Base-by-base conservation (phyloP, 2,329 filamentous ascomycete genomes). In the Diaporthe aspalathi region DNA sequence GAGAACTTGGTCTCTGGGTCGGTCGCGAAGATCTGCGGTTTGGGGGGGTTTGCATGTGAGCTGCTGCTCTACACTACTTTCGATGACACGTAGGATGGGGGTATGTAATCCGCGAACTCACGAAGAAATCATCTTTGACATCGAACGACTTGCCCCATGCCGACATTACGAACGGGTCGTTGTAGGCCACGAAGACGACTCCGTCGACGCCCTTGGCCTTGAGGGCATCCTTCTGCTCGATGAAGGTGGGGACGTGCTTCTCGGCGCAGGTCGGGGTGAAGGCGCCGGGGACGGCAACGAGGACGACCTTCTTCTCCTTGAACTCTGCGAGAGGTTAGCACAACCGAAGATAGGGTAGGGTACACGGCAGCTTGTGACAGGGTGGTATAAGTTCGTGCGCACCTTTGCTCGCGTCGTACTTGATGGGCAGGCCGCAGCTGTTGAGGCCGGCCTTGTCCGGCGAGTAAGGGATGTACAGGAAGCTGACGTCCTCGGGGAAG, bases 71-170 rank as follows among this genome's bases (percentile, higher is more conserved):
- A n/a, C n/a, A n/a, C n/a, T n/a, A n/a, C n/a, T n/a, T n/a, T n/a
- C n/a, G n/a, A n/a, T n/a, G n/a, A n/a, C n/a, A n/a, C n/a, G n/a
- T n/a, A n/a, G n/a, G n/a, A n/a, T n/a, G n/a, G 6, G 35, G 35
- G 35, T 11, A 12, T 5, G 72, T n/a, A 9, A 52, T 3, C 35
- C 67, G n/a, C n/a, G n/a, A n/a, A 81, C 86, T 76, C 76, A 89
- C 87, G 75, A 89, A 86, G 71, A 81, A 87, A 76, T 95, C 91
- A 74, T 91, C 90, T 79, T 89, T 91, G 79, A 95, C 86, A 67
- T 87, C 87, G 84, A 97, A 95, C 79, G 94, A 94, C 89, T 97
- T 97, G 83, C 90, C 92, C 93, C 93, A 96, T 68, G 93, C 94
- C 77, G 90, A 91, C 93, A 95, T 95, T 81, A 97, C 94, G 80